Percentiles rank a stretch among this genome's conserved stretches.
Evolutionary conservation across 441 rosid species (phyloP).

Genomic region (Erysimum cheiri): DNA sequence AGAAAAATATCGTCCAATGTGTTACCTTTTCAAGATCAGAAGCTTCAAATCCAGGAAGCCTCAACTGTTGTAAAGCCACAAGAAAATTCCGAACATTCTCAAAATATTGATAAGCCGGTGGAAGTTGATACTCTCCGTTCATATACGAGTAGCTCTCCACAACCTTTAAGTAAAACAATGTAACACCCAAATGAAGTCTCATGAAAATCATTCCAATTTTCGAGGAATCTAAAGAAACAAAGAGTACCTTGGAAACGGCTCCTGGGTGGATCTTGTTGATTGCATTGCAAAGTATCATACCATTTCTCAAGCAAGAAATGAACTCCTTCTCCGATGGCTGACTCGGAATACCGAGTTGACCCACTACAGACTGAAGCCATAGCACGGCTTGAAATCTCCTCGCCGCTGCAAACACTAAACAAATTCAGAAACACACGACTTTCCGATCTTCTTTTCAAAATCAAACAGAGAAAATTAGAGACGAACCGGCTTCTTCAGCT

Average conservation of each 20-base stretch:
- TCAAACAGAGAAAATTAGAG: slow-evolving; percentile 21
- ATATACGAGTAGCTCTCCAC: slow-evolving; percentile 64
- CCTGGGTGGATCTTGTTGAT: slow-evolving; percentile 87
- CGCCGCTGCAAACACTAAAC: slow-evolving; percentile 52
- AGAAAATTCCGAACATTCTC: slow-evolving; percentile 90
- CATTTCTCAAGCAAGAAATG: slow-evolving; percentile 87
- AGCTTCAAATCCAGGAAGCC: slow-evolving; percentile 92
- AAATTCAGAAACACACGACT: slow-evolving; percentile 8
- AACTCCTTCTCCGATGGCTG: slow-evolving; percentile 82
- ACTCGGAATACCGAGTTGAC: slow-evolving; percentile 62
- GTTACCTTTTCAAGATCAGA: slow-evolving; percentile 92
- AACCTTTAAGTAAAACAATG: slow-evolving; percentile 52
- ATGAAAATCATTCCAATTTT: not conserved
- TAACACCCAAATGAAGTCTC: not conserved
- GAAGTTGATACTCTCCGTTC: slow-evolving; percentile 68
- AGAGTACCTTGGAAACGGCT: slow-evolving; percentile 73
- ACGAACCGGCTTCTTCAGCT: slow-evolving; percentile 89
- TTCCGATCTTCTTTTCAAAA: slow-evolving; percentile 9
- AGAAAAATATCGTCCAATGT: not conserved
- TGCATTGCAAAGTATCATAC: slow-evolving; percentile 75
- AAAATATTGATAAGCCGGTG: slow-evolving; percentile 86
- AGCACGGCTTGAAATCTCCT: slow-evolving; percentile 73
- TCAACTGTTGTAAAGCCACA: slow-evolving; percentile 78
- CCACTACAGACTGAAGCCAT: slow-evolving; percentile 78
- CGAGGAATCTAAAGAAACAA: not conserved